A percentile compares a stretch with the other conserved stretches of the same genome.
Conservation (phyloP, 140 eudicot genomes). For the Senecio squalidus region DNA sequence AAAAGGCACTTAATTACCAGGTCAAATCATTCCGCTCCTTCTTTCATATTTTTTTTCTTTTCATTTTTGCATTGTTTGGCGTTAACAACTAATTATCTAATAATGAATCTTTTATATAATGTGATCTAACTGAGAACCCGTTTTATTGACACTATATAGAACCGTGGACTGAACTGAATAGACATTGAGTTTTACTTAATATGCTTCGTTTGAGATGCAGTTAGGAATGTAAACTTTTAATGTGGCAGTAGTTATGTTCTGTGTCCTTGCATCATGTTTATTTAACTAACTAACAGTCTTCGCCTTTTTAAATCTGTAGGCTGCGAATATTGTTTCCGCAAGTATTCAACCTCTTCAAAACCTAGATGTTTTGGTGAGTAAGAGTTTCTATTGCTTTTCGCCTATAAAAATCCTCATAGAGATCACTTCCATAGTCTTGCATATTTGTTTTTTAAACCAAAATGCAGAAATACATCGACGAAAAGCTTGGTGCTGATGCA, state of each 20-base stretch:
- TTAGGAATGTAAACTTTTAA: too few species aligned
- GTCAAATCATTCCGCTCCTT: not conserved
- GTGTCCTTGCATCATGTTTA: not conserved
- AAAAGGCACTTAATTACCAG: slow-evolving; percentile 32
- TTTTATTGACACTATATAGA: not conserved
- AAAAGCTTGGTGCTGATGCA: slow-evolving; percentile 58
- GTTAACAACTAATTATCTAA: not conserved
- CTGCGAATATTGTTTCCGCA: slow-evolving; percentile 62
- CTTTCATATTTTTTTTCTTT: not conserved
- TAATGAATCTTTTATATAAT: not conserved
- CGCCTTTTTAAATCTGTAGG: slow-evolving; percentile 28
- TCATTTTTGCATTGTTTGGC: too few species aligned
- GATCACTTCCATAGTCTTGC: not conserved
- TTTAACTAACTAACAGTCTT: slow-evolving; percentile 7
- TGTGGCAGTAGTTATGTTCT: too few species aligned
- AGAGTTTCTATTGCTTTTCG: not conserved
- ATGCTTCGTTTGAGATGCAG: too few species aligned
- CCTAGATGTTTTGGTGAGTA: slow-evolving; percentile 51
- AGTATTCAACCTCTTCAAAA: slow-evolving; percentile 65
- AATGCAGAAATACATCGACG: slow-evolving; percentile 54
- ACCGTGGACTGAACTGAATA: too few species aligned
- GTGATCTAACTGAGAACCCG: not conserved
- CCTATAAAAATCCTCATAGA: not conserved
- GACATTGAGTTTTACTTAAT: too few species aligned
- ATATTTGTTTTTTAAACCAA: slow-evolving; percentile 3